A percentile compares a stretch with the other conserved stretches of the same genome.
Conservation (phyloP, 345 rosid genomes). For the Aethionema arabicum region DNA sequence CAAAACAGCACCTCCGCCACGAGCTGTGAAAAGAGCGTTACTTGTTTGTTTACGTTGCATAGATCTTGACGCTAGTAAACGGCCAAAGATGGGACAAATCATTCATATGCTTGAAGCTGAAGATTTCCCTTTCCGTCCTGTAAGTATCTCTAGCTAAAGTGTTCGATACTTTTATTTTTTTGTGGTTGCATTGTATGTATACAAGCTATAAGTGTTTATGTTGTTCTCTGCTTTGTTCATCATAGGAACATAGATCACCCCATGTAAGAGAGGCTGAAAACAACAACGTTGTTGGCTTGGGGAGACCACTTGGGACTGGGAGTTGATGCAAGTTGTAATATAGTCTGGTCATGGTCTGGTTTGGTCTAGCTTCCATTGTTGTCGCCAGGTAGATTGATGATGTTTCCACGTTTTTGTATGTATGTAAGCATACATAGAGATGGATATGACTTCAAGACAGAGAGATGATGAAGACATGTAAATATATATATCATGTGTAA, state of each 20-base stretch:
- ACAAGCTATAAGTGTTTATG: background rate
- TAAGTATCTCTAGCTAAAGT: conserved; percentile 39
- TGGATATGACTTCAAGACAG: no score
- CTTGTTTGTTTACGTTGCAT: conserved; percentile 90
- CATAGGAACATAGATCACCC: conserved; percentile 50
- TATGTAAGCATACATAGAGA: no score
- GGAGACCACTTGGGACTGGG: conserved; percentile 40
- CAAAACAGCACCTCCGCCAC: conserved; percentile 57
- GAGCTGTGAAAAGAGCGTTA: conserved; percentile 73
- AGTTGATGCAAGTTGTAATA: conserved; percentile 31
- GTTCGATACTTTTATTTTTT: background rate
- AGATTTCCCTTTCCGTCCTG: conserved; percentile 81
- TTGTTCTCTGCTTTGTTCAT: background rate
- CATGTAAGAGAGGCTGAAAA: conserved; percentile 38
- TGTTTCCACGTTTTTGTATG: no score
- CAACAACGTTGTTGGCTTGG: conserved; percentile 14
- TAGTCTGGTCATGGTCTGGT: no score
- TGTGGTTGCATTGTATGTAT: background rate
- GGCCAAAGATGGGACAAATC: conserved; percentile 98
- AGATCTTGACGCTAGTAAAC: conserved; percentile 75
- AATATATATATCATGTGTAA: no score
- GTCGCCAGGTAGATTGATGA: no score
- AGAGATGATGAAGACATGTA: no score
- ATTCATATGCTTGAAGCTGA: conserved; percentile 98
- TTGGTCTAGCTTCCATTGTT: no score